Conservation (phyloP, 164 flowering plant species). For the Annona squamosa region DNA sequence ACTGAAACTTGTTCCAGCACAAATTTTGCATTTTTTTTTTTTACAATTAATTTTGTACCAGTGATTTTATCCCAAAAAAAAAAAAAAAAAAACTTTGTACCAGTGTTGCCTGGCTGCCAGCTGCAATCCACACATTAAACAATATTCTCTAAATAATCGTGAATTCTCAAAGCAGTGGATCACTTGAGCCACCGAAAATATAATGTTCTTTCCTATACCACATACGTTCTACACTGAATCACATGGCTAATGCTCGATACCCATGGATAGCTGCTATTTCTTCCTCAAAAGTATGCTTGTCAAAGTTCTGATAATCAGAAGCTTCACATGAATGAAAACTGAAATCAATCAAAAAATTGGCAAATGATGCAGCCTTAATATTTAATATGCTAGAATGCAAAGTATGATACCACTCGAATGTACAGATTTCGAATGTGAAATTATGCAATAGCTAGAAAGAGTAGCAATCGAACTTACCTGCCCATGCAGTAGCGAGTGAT, state of each 20-base stretch:
- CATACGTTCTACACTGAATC: neutral
- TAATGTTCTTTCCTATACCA: neutral
- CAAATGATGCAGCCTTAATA: too few relatives aligned
- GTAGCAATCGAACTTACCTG: slow-evolving; percentile 36
- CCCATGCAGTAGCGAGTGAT: slow-evolving; percentile 58
- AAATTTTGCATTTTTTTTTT: neutral
- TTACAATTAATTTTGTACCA: neutral
- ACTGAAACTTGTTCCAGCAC: neutral
- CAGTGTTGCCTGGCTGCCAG: too few relatives aligned
- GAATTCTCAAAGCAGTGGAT: neutral
- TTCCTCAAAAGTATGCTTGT: neutral
- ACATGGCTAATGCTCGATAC: neutral
- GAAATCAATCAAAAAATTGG: too few relatives aligned
- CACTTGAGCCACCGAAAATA: neutral
- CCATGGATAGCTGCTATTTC: neutral
- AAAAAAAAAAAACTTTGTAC: neutral
- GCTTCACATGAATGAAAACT: too few relatives aligned
- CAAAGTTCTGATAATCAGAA: too few relatives aligned
- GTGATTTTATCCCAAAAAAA: neutral
- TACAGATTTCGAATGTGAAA: neutral
- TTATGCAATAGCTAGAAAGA: neutral
- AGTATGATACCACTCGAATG: neutral
- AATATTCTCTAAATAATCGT: too few relatives aligned
- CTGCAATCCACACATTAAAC: too few relatives aligned
- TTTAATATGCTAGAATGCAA: neutral